Evolutionary conservation across 768 basidiomycete genomes (phyloP), one percentile per base, ranked within the genome.

Genomic region (Mycena capillaripes): DNA sequence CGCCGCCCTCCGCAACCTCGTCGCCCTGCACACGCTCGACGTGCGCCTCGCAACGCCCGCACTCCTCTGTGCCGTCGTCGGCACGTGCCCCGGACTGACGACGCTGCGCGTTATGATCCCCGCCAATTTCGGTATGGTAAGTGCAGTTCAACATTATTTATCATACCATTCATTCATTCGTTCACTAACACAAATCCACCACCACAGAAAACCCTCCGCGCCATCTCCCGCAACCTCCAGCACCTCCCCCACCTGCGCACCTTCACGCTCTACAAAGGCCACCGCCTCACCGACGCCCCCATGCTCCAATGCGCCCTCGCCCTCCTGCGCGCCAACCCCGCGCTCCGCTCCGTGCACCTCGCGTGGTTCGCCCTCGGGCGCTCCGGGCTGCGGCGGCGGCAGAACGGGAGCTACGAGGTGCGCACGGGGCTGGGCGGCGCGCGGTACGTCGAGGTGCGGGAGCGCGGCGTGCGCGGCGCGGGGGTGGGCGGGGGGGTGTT

Each of bases 51-150:
- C 48, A 12, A 9, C 19, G 4, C 42, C 66, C 7, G 30, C 2
- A 3, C 21, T 56, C 1, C 16, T 71, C 9, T n/a, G 12, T 5
- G 17, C 17, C 7, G 16, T 71, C 17, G 21, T 66, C 48, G 36
- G n/a, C 1, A 59, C 64, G 14, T 61, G 60, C 21, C 4, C 16
- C 11, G 65, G 44, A 11, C 65, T 71, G 23, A 46, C 23, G 14
- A 42, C 46, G n/a, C 57, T 71, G 25, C 57, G 60, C 1, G 50
- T 71, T 25, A 52, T 71, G 70, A 48, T 66, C 30, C 29, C 38
- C 5, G 40, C 44, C 2, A 29, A 36, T 12, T 66, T 66, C 42
- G 65, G 48, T 4, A 53, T 23, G 65, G 70, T 71, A 30, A 4
- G 64, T 42, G 12, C 42, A 4, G 4, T 16, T 19, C 4, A 17